phyloP scores from a whole-genome alignment of 2,329 filamentous ascomycete species.

The Xylogone sp. region DNA sequence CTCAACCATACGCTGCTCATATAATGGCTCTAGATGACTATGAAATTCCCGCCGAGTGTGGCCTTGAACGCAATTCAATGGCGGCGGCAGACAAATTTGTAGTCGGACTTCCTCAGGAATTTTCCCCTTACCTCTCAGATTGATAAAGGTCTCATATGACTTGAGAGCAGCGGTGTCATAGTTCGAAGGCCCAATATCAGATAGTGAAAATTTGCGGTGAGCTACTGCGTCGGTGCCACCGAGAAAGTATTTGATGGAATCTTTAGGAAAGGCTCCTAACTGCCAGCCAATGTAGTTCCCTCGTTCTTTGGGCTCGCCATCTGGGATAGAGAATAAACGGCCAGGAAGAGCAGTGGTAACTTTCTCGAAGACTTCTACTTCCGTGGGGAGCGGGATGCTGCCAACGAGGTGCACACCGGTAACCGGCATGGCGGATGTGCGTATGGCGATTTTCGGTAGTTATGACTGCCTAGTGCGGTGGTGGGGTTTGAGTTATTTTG shows the following conservation, averaged over 20 bases:
- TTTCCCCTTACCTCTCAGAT: conserved; percentile 15
- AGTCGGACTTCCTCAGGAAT: conserved; percentile 25
- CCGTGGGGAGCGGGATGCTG: conserved; percentile 31
- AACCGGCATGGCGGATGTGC: background rate
- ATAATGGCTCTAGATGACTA: conserved; percentile 23
- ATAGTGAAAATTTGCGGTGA: conserved; percentile 6
- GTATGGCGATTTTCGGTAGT: background rate
- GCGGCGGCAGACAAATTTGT: conserved; percentile 30
- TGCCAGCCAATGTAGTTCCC: conserved; percentile 31
- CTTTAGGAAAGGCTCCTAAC: conserved; percentile 23
- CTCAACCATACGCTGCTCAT: conserved; percentile 22
- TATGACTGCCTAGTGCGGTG: too few relatives aligned
- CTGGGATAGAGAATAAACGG: conserved; percentile 34
- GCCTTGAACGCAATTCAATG: conserved; percentile 17
- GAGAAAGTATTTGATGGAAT: conserved; percentile 7
- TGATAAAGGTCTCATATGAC: conserved; percentile 24
- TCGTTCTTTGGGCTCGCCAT: conserved; percentile 36
- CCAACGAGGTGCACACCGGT: conserved; percentile 27
- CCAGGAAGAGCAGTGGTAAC: conserved; percentile 25
- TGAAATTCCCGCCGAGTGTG: conserved; percentile 18
- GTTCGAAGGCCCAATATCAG: background rate
- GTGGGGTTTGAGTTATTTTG: too few relatives aligned
- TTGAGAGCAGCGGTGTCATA: conserved; percentile 14
- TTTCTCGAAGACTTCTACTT: conserved; percentile 29
- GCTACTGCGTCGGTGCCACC: background rate